Evolutionary conservation across 2,329 filamentous ascomycete species (phyloP), one percentile per base, ranked within the genome.

Genomic region (Lomentospora prolificans): DNA sequence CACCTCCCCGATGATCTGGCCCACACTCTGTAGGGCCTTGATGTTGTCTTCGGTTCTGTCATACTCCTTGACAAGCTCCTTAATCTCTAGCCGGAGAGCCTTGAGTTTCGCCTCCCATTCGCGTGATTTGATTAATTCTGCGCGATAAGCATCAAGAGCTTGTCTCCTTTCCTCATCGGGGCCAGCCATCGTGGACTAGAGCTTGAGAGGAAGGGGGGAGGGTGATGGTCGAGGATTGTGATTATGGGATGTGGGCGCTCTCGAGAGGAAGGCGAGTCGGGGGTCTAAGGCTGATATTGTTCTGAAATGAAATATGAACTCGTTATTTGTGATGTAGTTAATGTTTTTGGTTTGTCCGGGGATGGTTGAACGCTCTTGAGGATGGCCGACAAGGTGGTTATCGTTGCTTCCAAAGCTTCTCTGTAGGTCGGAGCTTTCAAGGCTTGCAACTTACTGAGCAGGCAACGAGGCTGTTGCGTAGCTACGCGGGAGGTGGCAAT

Each of bases 91-190:
- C 60, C 94, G 89, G 65, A 99, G 77, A 55, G 86, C 83, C 78
- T 97, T 99, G 59, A 99, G 82, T 80, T 97, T 99, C 54, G 92
- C 87, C 73, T 99, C 95, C 90, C 90, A 97, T 80, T 99, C 94
- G 73, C 95, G 84, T 64, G 95, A 95, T 73, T 99, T 92, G 66
- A 96, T 81, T 65, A 92, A 81, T 76, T 89, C 90, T 59, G 79
- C 75, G 70, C 89, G 89, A 77, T 90, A 92, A 58, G 85, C 82
- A 67, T 85, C 78, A 65, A 92, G 84, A 67, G 88, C 87, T 69
- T 85, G 79, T 64, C 85, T 73, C 70, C 80, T 78, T 72, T 82
- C 80, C 65, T 76, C 73, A 61, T 83, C 79, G 62, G 77, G 28
- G 24, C 52, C 22, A 28, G 53, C 27, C 53, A 55, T 55, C 50